Base-by-base conservation (phyloP, 306 rosid genomes). In the Dalbergia cultrata region DNA sequence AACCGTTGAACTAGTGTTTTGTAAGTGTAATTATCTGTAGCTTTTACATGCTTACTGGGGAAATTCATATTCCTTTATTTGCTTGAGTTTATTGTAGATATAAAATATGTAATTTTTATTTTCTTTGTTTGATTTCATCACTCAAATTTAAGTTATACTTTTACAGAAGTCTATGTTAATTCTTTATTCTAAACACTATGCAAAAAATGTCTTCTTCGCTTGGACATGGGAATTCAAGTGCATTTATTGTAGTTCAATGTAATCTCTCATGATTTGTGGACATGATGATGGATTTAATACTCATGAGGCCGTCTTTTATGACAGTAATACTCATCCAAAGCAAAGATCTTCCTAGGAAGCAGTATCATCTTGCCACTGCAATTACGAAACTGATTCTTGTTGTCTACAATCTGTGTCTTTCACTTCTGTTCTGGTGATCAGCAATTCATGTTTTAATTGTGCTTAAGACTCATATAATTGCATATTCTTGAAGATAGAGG, bases 61-160 rank as follows among this genome's bases (percentile, higher is more conserved):
- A 37, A 80, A 35, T n/a, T 67, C 39, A 47, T 68, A 35, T 50
- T 67, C 39, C 31, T 26, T 26, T 26, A 13, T 57, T 21, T 35
- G 17, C 19, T 65, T 76, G 13, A 61, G 21, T 41, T 50, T 49
- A 49, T 54, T 39, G 21, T 16, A 8, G 31, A 13, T 60, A 37
- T 61, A 4, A 49, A 18, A 14, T 9, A n/a, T 45, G 22, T 47
- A 34, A 26, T 45, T 69, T 33, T 31, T n/a, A 37, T 43, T 3
- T 52, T 13, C 18, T 52, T 41, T 22, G 59, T 57, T 57, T 82
- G 74, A 41, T 76, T 75, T 44, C 56, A 54, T 37, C 52, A 13
- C 45, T 82, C 43, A n/a, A 56, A 53, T 64, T 19, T 21, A 37
- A 53, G 68, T 60, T 26, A 9, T 37, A 26, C 31, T 26, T 26